Base-by-base conservation (phyloP, 2,329 filamentous ascomycete genomes). In the Rugonectria rugulosa region DNA sequence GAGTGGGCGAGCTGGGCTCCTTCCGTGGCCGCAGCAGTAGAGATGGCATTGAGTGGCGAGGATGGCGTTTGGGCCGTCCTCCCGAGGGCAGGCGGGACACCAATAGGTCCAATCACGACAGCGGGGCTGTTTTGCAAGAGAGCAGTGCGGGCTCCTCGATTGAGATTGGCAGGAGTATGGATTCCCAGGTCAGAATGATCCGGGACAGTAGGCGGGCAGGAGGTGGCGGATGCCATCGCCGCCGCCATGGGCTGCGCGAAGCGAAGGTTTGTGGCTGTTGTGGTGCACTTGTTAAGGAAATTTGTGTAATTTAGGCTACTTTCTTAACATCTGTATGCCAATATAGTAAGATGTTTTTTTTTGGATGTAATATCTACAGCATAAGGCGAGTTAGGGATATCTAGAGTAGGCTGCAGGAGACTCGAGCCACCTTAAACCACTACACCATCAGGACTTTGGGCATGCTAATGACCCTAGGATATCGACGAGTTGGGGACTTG, bases 111-210 rank as follows among this genome's bases (percentile, higher is more conserved):
- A n/a, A n/a, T 40, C 31, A 38, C 45, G 23, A 40, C 21, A 8
- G 42, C 42, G 29, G 42, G 50, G 42, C 42, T 53, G 42, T 41
- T 53, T 23, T 37, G 42, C 24, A 53, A 44, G 34, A 53, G 40
- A 41, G 40, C 38, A n/a, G 26, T 19, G 17, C 41, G 41, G 24
- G 41, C 41, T 29, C 41, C 41, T 44, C 26, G 41, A 27, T 42
- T 52, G 14, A 43, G 38, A 27, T 27, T 27, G 26, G 26, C 26
- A 11, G 26, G 26, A 27, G 26, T 27, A 11, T 27, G 26, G 24
- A 32, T 31, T 12, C 42, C 42, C 24, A 45, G 42, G 20, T 45
- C 42, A 29, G 21, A 45, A 27, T 24, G 42, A 45, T 45, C 42
- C n/a, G 27, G 27, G 14, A 15, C 42, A 45, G 24, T 5, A 11